phyloP scores from a whole-genome alignment of 495 filamentous ascomycete species.

The Aspergillus ostianus region DNA sequence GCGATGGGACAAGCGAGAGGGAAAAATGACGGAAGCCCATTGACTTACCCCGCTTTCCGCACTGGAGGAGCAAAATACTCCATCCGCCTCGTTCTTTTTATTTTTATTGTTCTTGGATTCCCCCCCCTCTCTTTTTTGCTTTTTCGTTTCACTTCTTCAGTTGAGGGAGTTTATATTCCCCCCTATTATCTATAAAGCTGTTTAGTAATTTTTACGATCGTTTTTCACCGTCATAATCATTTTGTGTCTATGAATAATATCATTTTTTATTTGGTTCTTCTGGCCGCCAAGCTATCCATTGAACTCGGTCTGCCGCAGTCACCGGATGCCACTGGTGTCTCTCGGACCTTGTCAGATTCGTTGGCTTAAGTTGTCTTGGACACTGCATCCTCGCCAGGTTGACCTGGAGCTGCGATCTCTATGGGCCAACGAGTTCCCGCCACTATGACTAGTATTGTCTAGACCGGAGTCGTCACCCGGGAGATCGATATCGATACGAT shows the following conservation, averaged over 20 bases:
- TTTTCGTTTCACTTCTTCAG: neutral
- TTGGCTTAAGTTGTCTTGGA: slow-evolving; percentile 22
- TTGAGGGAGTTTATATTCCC: neutral
- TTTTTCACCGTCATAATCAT: no score
- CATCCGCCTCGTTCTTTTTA: no score
- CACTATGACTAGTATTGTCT: neutral
- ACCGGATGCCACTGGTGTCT: neutral
- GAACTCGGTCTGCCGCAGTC: slow-evolving; percentile 18
- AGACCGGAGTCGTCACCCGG: neutral
- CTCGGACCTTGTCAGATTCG: slow-evolving; percentile 6
- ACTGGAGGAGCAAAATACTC: no score
- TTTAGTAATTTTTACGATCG: no score
- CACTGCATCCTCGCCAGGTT: slow-evolving; percentile 17
- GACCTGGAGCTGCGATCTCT: slow-evolving; percentile 1
- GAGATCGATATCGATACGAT: neutral
- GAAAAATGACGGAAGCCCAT: no score
- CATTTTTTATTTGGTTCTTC: neutral
- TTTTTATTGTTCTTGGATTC: neutral
- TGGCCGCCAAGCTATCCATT: slow-evolving; percentile 15
- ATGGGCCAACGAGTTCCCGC: slow-evolving; percentile 2
- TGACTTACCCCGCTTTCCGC: neutral
- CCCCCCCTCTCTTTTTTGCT: neutral
- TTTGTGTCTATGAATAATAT: no score
- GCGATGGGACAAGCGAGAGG: neutral
- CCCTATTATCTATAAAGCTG: no score